Evolutionary conservation across 2,329 filamentous ascomycete genomes (phyloP).

Genomic region (Cytospora leucostoma): DNA sequence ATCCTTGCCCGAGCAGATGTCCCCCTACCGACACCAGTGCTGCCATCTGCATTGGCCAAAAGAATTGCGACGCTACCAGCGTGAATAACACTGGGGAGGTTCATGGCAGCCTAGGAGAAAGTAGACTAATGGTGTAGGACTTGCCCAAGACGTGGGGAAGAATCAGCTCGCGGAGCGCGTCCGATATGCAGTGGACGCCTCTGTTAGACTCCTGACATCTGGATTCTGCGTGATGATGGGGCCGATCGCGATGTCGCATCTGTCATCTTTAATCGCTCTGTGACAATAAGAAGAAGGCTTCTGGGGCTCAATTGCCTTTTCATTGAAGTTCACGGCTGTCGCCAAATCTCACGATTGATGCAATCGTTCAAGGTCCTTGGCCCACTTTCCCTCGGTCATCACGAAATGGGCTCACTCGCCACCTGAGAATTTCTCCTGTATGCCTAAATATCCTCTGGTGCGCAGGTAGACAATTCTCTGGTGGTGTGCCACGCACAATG

Average conservation of each 20-base stretch:
- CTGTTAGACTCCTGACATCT: neutral
- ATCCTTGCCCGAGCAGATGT: no score
- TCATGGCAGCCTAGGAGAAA: no score
- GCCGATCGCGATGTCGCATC: neutral
- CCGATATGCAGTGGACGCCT: neutral
- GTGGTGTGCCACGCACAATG: no score
- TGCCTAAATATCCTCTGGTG: no score
- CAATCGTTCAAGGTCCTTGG: no score
- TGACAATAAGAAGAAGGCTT: neutral
- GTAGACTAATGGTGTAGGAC: neutral
- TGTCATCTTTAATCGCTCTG: neutral
- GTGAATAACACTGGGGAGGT: no score
- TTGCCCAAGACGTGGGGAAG: neutral
- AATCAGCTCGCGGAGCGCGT: neutral
- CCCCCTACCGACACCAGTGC: no score
- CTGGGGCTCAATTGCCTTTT: neutral
- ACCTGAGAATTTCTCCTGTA: neutral
- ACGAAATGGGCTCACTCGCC: no score
- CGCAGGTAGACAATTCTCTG: no score
- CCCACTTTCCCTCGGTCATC: neutral
- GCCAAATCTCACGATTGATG: neutral
- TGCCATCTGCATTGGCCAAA: no score
- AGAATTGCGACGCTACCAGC: neutral
- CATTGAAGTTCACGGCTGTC: neutral
- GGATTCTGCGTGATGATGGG: neutral